Conservation (phyloP, 257 asterid species). For the Solanum habrochaites region DNA sequence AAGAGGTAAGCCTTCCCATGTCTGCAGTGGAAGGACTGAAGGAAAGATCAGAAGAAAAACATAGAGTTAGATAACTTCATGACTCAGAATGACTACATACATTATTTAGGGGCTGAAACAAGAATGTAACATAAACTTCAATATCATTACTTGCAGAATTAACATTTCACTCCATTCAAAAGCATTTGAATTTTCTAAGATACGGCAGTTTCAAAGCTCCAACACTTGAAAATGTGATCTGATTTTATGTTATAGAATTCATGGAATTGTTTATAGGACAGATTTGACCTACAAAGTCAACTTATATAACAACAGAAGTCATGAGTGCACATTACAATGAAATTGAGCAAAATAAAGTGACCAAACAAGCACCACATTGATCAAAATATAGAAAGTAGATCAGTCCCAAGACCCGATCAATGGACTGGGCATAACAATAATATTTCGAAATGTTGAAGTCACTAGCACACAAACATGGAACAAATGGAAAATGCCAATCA, state of each 20-base stretch:
- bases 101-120: background rate
- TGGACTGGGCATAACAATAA: background rate
- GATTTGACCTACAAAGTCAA: no score
- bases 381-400: background rate
- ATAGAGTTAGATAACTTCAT: conserved; percentile 2
- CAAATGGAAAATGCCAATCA: background rate
- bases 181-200: background rate
- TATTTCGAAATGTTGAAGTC: background rate
- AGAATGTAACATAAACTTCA: background rate
- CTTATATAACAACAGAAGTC: background rate
- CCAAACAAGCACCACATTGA: background rate
- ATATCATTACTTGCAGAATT: background rate
- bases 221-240: background rate
- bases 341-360: background rate
- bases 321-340: background rate
- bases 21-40: conserved; percentile 55
- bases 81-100: background rate
- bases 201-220: background rate
- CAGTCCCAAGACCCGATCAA: background rate
- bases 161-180: background rate
- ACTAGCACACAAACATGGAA: background rate
- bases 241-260: background rate
- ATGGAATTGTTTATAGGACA: background rate
- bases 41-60: conserved; percentile 3
- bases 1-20: conserved; percentile 79